Conservation (phyloP, 768 basidiomycete species). For the Lactarius indigo region DNA sequence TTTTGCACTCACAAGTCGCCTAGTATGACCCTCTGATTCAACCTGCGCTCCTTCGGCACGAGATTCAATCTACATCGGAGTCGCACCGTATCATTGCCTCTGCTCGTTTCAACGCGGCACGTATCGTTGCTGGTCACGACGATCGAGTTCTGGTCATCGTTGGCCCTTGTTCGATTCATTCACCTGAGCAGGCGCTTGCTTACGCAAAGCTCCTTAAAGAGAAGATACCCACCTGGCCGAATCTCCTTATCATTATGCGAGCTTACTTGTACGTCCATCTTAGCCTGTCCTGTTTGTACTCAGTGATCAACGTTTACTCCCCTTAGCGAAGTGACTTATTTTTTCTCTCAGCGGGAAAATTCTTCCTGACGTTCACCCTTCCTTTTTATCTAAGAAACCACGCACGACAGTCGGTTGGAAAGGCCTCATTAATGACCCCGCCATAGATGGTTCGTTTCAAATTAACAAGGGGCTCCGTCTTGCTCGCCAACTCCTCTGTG, state of each 20-base stretch:
- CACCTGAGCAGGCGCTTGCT: constrained; percentile 76
- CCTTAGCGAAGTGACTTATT: constrained; percentile 38
- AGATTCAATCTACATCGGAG: constrained; percentile 62
- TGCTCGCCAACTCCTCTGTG: constrained; percentile 85
- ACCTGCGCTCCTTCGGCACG: constrained; percentile 85
- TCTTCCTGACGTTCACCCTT: neutral
- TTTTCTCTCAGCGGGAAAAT: neutral
- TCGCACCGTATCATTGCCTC: constrained; percentile 75
- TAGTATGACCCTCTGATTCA: constrained; percentile 97
- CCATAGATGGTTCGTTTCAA: constrained; percentile 90
- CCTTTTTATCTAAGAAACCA: constrained; percentile 62
- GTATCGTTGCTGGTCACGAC: constrained; percentile 79
- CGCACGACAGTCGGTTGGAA: constrained; percentile 98
- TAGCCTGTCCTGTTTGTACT: constrained; percentile 15
- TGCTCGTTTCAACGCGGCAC: constrained; percentile 74
- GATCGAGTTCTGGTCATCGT: constrained; percentile 87
- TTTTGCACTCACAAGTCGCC: constrained; percentile 13
- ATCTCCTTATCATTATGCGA: constrained; percentile 92
- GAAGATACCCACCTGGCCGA: constrained; percentile 63
- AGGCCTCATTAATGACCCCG: constrained; percentile 91
- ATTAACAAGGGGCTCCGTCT: constrained; percentile 96
- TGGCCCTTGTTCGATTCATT: constrained; percentile 96
- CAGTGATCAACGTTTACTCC: constrained; percentile 35
- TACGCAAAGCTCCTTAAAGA: constrained; percentile 72
- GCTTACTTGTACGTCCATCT: constrained; percentile 83